Percentiles rank a stretch among this genome's conserved stretches.
phyloP scores from a whole-genome alignment of 257 asterid species.

The Ocimum tenuiflorum region DNA sequence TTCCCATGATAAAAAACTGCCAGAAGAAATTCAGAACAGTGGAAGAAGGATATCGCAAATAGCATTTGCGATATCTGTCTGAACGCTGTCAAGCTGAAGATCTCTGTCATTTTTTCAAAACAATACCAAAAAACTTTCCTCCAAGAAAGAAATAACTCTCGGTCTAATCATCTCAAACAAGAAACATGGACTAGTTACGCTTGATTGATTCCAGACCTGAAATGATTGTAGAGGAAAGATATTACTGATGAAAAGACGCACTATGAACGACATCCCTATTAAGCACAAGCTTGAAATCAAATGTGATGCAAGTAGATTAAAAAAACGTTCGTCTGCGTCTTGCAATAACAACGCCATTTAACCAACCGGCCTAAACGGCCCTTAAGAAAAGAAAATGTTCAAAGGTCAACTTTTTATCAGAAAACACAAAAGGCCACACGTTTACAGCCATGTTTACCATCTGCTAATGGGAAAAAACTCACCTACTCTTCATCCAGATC shows the following conservation, averaged over 20 bases:
- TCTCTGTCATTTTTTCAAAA: slow-evolving; percentile 52
- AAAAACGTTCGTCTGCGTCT: not conserved
- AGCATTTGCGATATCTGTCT: slow-evolving; percentile 63
- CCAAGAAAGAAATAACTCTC: slow-evolving; percentile 21
- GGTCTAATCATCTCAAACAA: slow-evolving; percentile 22
- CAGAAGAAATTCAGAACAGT: slow-evolving; percentile 59
- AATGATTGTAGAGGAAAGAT: slow-evolving; percentile 24
- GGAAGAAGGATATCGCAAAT: slow-evolving; percentile 60
- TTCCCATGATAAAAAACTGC: slow-evolving; percentile 64
- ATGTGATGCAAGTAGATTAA: not conserved
- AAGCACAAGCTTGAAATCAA: slow-evolving; percentile 15
- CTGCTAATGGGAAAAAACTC: not conserved
- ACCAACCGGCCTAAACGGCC: not conserved
- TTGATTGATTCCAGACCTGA: slow-evolving; percentile 45
- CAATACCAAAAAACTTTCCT: slow-evolving; percentile 21
- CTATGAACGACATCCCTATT: slow-evolving; percentile 38
- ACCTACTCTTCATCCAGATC: not conserved
- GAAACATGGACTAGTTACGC: not conserved
- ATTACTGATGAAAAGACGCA: slow-evolving; percentile 29
- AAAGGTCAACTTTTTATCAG: not conserved
- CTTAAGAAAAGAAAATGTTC: not conserved
- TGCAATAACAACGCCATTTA: not conserved
- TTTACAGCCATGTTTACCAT: not conserved
- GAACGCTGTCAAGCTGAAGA: slow-evolving; percentile 50
- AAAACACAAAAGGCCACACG: not conserved